These are phyloP conservation scores for Colletotrichum lindemuthianum DNA, from an alignment of 2,329 filamentous ascomycete genomes.

Conservation along the genomic window DNA sequence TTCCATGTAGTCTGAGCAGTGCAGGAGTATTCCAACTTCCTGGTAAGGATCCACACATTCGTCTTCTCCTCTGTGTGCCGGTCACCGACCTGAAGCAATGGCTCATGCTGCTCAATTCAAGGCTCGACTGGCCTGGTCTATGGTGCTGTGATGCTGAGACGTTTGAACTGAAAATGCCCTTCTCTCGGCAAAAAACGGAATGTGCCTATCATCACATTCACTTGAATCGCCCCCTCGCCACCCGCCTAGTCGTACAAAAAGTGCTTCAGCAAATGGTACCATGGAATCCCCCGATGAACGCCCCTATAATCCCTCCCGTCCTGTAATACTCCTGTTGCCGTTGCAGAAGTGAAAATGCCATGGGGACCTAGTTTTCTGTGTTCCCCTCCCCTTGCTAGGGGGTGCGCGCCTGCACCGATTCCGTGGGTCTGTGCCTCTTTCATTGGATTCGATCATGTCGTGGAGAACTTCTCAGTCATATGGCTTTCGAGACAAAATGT, in stretches of 20 bases:
- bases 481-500: slow-evolving; percentile 34
- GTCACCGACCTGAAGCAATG: no score
- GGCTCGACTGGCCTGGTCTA: slow-evolving; percentile 28
- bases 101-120: slow-evolving; percentile 29
- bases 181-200: slow-evolving; percentile 6
- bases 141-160: slow-evolving; percentile 26
- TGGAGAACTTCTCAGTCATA: slow-evolving; percentile 36
- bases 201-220: slow-evolving; percentile 12
- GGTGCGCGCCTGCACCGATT: slow-evolving; percentile 26
- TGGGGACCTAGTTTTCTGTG: slow-evolving; percentile 25
- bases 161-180: slow-evolving; percentile 20
- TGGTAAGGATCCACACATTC: no score
- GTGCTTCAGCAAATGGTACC: slow-evolving; percentile 27
- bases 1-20: not conserved
- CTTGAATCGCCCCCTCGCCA: not conserved
- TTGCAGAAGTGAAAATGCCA: slow-evolving; percentile 29
- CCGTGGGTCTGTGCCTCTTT: slow-evolving; percentile 34
- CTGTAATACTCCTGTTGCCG: slow-evolving; percentile 31
- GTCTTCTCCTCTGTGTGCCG: not conserved
- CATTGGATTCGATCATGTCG: slow-evolving; percentile 35
- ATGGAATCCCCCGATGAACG: slow-evolving; percentile 32
- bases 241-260: slow-evolving; percentile 33
- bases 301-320: slow-evolving; percentile 27
- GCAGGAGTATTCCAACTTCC: no score
- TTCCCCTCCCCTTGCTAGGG: slow-evolving; percentile 17